Evolutionary conservation across 2,329 filamentous ascomycete species (phyloP).

Genomic region (Aureobasidium sp.): DNA sequence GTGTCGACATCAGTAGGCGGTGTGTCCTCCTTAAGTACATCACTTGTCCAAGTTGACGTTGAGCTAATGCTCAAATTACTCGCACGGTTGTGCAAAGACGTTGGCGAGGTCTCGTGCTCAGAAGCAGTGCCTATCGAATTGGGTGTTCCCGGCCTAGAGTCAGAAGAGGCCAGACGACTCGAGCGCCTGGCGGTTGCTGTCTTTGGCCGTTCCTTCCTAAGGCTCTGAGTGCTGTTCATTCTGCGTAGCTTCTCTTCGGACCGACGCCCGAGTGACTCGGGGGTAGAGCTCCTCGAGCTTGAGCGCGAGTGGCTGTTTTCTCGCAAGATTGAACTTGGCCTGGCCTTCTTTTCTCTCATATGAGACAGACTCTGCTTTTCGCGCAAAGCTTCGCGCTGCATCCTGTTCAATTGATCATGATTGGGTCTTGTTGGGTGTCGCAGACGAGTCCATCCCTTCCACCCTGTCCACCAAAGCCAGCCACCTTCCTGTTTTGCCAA

Average conservation of each 20-base stretch:
- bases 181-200: background rate
- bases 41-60: constrained; percentile 11
- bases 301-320: constrained; percentile 16
- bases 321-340: constrained; percentile 8
- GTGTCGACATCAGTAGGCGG: constrained; percentile 14
- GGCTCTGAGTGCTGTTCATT: constrained; percentile 10
- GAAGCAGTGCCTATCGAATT: background rate
- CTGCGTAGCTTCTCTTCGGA: background rate
- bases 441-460: constrained; percentile 43
- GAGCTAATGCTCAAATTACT: constrained; percentile 14
- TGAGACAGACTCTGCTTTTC: constrained; percentile 21
- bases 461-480: constrained; percentile 83
- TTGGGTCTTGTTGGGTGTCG: constrained; percentile 11
- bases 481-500: constrained; percentile 61
- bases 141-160: constrained; percentile 1
- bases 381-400: constrained; percentile 7
- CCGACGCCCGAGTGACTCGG: constrained; percentile 17
- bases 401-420: background rate
- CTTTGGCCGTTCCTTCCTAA: constrained; percentile 7
- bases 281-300: constrained; percentile 27
- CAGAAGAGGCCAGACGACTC: constrained; percentile 9
- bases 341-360: constrained; percentile 22
- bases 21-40: constrained; percentile 14
- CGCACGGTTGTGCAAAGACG: constrained; percentile 10
- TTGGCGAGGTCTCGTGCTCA: background rate